A percentile compares a stretch with the other conserved stretches of the same genome.
Evolutionary conservation across 148 eudicot genomes (phyloP).

Genomic region (Polygonum maritimum): DNA sequence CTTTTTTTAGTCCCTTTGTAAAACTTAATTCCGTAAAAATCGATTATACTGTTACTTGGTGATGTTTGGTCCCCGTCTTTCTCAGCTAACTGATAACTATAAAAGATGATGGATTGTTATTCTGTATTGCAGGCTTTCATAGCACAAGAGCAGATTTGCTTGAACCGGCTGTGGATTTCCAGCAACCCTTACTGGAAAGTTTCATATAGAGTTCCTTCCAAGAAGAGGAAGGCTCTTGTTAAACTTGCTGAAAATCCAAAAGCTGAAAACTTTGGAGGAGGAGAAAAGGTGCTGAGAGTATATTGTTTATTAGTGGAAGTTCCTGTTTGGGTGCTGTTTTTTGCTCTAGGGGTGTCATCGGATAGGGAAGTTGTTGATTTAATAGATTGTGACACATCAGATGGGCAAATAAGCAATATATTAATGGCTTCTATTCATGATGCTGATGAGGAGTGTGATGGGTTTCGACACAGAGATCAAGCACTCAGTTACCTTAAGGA

Average conservation of each 20-base stretch:
- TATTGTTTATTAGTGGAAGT: conserved; percentile 50
- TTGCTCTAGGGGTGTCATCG: conserved; percentile 69
- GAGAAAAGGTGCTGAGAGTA: conserved; percentile 49
- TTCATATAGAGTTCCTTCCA: conserved; percentile 48
- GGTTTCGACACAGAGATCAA: conserved; percentile 36
- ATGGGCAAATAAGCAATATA: conserved; percentile 53
- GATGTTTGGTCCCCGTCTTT: background rate
- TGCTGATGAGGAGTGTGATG: conserved; percentile 64
- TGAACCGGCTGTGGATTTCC: conserved; percentile 68
- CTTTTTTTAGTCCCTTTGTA: background rate
- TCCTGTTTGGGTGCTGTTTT: conserved; percentile 86
- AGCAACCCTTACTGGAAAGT: conserved; percentile 60
- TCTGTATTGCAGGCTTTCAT: conserved; percentile 59
- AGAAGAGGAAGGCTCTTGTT: conserved; percentile 53
- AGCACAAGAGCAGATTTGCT: conserved; percentile 87
- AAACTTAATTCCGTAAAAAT: background rate
- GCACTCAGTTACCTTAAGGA: conserved; percentile 41
- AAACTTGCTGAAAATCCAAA: conserved; percentile 57
- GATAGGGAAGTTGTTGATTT: conserved; percentile 68
- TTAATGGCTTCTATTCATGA: conserved; percentile 75
- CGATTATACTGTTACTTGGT: background rate
- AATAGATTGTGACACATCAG: conserved; percentile 47
- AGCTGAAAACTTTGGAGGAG: conserved; percentile 45
- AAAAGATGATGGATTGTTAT: background rate
- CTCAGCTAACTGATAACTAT: background rate